phyloP scores from a whole-genome alignment of 176 grass and related monocot species.

The Bothriochloa decipiens region DNA sequence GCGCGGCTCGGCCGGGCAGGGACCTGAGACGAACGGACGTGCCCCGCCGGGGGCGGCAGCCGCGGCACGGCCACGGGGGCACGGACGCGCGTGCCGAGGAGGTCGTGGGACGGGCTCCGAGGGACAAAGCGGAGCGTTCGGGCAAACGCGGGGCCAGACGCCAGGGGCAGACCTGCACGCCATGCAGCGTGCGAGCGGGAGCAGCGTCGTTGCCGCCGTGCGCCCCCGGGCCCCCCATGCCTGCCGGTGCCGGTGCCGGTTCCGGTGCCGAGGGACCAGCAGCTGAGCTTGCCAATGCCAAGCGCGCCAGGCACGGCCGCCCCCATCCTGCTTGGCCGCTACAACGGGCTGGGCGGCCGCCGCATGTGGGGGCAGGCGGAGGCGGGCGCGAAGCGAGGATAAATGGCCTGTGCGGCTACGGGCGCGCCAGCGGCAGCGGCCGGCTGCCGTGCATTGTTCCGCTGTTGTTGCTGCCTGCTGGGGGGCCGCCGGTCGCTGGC shows the following conservation, averaged over 20 bases:
- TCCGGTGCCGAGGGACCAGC: too few relatives aligned
- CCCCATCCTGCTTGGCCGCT: too few relatives aligned
- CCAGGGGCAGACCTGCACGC: conserved; percentile 8
- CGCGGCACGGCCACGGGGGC: neutral
- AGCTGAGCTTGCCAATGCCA: too few relatives aligned
- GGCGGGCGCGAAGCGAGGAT: neutral
- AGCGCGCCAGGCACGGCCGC: too few relatives aligned
- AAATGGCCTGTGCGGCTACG: neutral
- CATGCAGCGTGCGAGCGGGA: neutral
- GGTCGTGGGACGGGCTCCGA: neutral
- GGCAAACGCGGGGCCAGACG: conserved; percentile 14
- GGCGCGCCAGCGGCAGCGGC: neutral
- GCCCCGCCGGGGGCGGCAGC: neutral
- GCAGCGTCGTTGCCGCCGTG: conserved; percentile 23
- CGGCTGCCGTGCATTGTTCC: neutral
- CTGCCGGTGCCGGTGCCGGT: too few relatives aligned
- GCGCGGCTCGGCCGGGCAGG: neutral
- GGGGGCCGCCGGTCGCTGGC: too few relatives aligned
- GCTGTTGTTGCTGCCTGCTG: neutral
- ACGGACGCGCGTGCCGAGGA: conserved; percentile 38
- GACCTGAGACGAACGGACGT: neutral
- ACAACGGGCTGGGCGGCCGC: too few relatives aligned
- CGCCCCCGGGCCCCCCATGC: too few relatives aligned
- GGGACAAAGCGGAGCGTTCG: conserved; percentile 62
- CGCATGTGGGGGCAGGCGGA: neutral